These are phyloP conservation scores for Themeda triandra DNA, from an alignment of 176 grass and related monocot species.

Conservation along the genomic window DNA sequence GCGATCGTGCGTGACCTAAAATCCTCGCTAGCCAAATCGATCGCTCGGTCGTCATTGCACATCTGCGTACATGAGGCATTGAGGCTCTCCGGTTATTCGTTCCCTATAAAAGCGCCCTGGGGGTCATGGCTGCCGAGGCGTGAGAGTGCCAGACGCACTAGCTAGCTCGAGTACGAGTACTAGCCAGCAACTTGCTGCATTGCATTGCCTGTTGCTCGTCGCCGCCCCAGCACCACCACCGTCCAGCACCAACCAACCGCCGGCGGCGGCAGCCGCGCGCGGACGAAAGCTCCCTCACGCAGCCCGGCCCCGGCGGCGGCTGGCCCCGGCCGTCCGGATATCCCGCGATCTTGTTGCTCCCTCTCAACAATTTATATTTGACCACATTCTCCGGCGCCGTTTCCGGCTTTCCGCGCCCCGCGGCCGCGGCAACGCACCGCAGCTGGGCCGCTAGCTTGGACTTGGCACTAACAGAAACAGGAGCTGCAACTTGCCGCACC, in stretches of 20 bases:
- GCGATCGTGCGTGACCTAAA: conserved; percentile 32
- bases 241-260: too few relatives aligned
- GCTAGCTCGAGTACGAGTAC: background rate
- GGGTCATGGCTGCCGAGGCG: background rate
- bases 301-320: too few relatives aligned
- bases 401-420: too few relatives aligned
- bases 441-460: too few relatives aligned
- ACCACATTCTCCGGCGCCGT: background rate
- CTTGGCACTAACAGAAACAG: too few relatives aligned
- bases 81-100: background rate
- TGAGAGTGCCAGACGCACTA: conserved; percentile 26
- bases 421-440: too few relatives aligned
- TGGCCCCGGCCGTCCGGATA: background rate
- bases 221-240: background rate
- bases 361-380: background rate
- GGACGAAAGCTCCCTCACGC: too few relatives aligned
- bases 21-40: background rate
- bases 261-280: too few relatives aligned
- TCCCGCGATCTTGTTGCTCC: background rate
- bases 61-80: too few relatives aligned
- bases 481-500: too few relatives aligned
- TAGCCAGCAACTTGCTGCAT: conserved; percentile 12
- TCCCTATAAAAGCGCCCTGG: background rate
- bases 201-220: conserved; percentile 1
- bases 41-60: background rate